Evolutionary conservation across 495 filamentous ascomycete species (phyloP).

Genomic region (Cenococcum geophilum): DNA sequence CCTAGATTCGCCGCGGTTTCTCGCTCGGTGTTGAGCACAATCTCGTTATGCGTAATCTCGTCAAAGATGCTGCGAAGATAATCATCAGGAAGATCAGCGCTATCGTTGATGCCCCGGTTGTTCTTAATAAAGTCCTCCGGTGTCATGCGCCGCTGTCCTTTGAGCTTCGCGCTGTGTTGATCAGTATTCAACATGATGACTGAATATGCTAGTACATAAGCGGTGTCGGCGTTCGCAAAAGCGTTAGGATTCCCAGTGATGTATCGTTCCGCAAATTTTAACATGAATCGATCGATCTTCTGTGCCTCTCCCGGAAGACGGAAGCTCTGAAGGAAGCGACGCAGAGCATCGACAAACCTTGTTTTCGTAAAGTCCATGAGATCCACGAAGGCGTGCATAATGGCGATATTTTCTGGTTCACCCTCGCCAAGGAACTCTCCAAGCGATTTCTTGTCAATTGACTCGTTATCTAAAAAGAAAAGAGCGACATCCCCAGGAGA

Average conservation of each 20-base stretch:
- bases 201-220: constrained; percentile 91
- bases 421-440: constrained; percentile 95
- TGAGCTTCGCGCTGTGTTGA: constrained; percentile 83
- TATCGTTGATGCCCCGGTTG: constrained; percentile 97
- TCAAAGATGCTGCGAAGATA: constrained; percentile 87
- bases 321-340: constrained; percentile 90
- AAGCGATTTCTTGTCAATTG: constrained; percentile 81
- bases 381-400: constrained; percentile 98
- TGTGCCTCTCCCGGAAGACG: constrained; percentile 93
- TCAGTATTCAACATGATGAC: constrained; percentile 72
- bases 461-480: constrained; percentile 69
- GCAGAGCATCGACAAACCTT: constrained; percentile 86
- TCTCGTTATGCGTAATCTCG: constrained; percentile 86
- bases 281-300: constrained; percentile 99
- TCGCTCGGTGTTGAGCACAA: constrained; percentile 87
- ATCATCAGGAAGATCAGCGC: constrained; percentile 84
- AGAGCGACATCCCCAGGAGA: constrained; percentile 74
- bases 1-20: constrained; percentile 75
- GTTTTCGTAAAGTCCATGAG: constrained; percentile 89
- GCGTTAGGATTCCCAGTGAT: constrained; percentile 91
- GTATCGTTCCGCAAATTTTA: constrained; percentile 97
- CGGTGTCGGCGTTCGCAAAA: constrained; percentile 96
- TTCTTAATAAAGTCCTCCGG: constrained; percentile 98
- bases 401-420: constrained; percentile 83
- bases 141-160: constrained; percentile 67